These are phyloP conservation scores for Camellia sinensis DNA, from an alignment of 148 eudicot species.

Conservation along the genomic window DNA sequence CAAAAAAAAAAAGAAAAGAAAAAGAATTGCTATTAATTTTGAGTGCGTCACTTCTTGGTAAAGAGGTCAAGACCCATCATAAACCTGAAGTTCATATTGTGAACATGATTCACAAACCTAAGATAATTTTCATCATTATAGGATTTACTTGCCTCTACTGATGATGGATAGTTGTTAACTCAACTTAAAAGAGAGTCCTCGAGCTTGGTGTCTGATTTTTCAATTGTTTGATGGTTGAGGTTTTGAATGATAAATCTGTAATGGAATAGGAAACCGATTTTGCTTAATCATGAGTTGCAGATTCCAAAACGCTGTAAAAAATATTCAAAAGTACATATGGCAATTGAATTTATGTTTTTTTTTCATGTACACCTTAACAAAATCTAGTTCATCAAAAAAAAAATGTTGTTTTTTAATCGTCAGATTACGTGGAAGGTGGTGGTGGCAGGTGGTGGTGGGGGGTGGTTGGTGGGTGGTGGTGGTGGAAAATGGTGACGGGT, in stretches of 20 bases:
- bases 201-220: no score
- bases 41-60: neutral
- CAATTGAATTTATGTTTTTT: no score
- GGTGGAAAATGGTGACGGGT: no score
- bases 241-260: no score
- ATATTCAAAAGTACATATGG: neutral
- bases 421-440: no score
- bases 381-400: no score
- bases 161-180: neutral
- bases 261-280: no score
- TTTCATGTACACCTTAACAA: neutral
- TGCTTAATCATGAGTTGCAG: neutral
- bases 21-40: neutral
- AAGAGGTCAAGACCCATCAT: neutral
- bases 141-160: no score
- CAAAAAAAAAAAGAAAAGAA: neutral
- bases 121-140: neutral
- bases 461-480: no score
- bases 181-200: neutral
- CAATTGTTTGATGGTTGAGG: no score
- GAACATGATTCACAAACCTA: neutral
- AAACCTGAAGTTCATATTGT: neutral
- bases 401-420: no score
- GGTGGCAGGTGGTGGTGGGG: no score
- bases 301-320: neutral